Percentiles rank a stretch among this genome's conserved stretches.
phyloP scores from a whole-genome alignment of 2,329 filamentous ascomycete species.

The Sordariomycetes sp. region DNA sequence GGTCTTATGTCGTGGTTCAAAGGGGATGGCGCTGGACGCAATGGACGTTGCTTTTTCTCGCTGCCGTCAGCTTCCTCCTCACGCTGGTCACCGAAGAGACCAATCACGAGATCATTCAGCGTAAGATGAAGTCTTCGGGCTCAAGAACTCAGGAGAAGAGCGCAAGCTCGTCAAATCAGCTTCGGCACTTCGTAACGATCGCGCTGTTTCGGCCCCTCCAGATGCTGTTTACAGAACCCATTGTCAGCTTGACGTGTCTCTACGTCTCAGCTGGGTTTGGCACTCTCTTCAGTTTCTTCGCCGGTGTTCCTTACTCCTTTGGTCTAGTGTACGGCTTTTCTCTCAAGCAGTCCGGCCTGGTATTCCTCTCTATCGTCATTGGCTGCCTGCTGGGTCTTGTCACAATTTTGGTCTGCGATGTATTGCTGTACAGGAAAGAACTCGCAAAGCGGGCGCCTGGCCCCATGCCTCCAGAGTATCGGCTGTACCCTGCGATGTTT shows the following conservation, averaged over 20 bases:
- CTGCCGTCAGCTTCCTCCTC: constrained; percentile 22
- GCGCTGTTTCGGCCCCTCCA: constrained; percentile 40
- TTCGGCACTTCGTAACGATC: constrained; percentile 26
- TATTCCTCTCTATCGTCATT: constrained; percentile 35
- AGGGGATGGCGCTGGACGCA: constrained; percentile 46
- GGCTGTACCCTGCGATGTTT: constrained; percentile 50
- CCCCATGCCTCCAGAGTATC: constrained; percentile 41
- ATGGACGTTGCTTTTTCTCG: constrained; percentile 39
- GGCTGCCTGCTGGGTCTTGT: constrained; percentile 24
- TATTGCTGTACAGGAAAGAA: constrained; percentile 29
- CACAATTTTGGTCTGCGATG: constrained; percentile 22
- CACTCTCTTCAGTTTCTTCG: constrained; percentile 44
- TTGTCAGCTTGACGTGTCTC: constrained; percentile 45
- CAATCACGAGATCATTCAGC: constrained; percentile 42
- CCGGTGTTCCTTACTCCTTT: constrained; percentile 39
- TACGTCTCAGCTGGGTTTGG: constrained; percentile 43
- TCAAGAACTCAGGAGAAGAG: too few species aligned
- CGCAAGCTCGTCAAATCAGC: constrained; percentile 18
- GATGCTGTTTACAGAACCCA: constrained; percentile 54
- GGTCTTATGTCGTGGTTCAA: constrained; percentile 34
- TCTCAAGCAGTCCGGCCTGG: constrained; percentile 29
- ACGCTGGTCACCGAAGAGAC: constrained; percentile 41
- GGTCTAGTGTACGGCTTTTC: constrained; percentile 32
- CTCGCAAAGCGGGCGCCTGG: constrained; percentile 19
- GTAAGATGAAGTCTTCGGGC: too few species aligned